Evolutionary conservation across 1,284 basidiomycete species (phyloP).

Genomic region (Fomes fomentarius): DNA sequence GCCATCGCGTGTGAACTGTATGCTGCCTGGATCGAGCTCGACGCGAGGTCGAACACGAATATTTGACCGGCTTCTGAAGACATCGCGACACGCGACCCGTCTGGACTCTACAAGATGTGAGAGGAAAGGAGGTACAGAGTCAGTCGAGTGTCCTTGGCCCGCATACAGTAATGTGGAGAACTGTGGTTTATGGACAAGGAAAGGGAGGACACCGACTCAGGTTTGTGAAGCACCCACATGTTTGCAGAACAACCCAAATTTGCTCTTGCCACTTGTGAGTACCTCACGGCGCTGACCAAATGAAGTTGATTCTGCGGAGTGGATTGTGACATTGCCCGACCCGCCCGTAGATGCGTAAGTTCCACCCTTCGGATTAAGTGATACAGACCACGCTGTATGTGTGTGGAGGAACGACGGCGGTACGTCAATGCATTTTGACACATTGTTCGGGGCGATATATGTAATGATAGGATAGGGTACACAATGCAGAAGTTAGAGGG

Average conservation of each 20-base stretch:
- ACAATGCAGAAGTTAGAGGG: neutral
- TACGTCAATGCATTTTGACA: neutral
- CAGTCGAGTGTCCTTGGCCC: neutral
- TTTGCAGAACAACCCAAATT: slow-evolving; percentile 80
- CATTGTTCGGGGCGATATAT: neutral
- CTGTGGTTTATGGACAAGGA: neutral
- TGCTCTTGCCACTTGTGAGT: slow-evolving; percentile 71
- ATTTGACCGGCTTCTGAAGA: slow-evolving; percentile 83
- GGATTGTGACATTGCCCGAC: slow-evolving; percentile 72
- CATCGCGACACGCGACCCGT: slow-evolving; percentile 78
- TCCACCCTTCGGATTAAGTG: slow-evolving; percentile 70
- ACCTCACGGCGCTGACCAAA: slow-evolving; percentile 64
- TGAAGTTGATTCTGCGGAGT: slow-evolving; percentile 58
- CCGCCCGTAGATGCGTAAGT: slow-evolving; percentile 82
- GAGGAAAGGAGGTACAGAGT: neutral
- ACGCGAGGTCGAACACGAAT: slow-evolving; percentile 77
- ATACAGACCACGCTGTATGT: slow-evolving; percentile 85
- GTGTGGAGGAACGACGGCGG: slow-evolving; percentile 27
- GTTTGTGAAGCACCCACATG: slow-evolving; percentile 58
- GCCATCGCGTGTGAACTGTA: slow-evolving; percentile 87
- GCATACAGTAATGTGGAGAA: neutral
- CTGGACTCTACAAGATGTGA: slow-evolving; percentile 87
- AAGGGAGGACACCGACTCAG: slow-evolving; percentile 12
- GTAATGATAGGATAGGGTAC: neutral
- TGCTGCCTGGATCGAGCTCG: slow-evolving; percentile 61